phyloP scores from a whole-genome alignment of 2,329 filamentous ascomycete species.

The Colletotrichum costaricense region DNA sequence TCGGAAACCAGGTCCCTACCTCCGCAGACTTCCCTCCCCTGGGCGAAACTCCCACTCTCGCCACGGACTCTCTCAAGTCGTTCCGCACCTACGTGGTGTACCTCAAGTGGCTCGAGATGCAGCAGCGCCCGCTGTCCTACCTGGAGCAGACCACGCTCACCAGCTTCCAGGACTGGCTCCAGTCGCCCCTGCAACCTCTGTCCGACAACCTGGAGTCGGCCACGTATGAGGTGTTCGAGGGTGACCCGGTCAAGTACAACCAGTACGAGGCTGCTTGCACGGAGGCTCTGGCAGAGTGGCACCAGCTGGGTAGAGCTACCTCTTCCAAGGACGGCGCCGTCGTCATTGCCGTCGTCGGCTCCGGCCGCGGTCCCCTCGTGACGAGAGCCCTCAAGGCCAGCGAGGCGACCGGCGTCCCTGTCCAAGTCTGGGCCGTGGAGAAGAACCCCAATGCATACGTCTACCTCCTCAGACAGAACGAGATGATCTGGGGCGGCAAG shows the following conservation, averaged over 20 bases:
- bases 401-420: conserved; percentile 77
- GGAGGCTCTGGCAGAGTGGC: conserved; percentile 85
- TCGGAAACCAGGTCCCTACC: conserved; percentile 48
- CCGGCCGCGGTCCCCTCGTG: conserved; percentile 91
- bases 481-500: conserved; percentile 79
- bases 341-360: conserved; percentile 91
- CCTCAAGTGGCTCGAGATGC: conserved; percentile 83
- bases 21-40: conserved; percentile 75
- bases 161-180: conserved; percentile 90
- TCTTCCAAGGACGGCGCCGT: conserved; percentile 78
- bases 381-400: conserved; percentile 88
- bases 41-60: conserved; percentile 64
- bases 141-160: conserved; percentile 64
- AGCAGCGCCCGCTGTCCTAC: conserved; percentile 73
- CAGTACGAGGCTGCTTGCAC: conserved; percentile 91
- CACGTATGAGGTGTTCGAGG: conserved; percentile 98
- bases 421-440: conserved; percentile 92
- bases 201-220: conserved; percentile 97
- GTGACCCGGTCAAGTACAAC: conserved; percentile 96
- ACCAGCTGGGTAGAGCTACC: conserved; percentile 76
- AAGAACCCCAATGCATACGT: conserved; percentile 99
- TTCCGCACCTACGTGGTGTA: conserved; percentile 74
- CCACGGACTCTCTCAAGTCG: conserved; percentile 37
- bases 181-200: conserved; percentile 92
- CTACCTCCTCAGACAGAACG: conserved; percentile 87